Evolutionary conservation across 306 rosid genomes (phyloP), one percentile per base, ranked within the genome.

Genomic region (Elaeagnus macrophylla): DNA sequence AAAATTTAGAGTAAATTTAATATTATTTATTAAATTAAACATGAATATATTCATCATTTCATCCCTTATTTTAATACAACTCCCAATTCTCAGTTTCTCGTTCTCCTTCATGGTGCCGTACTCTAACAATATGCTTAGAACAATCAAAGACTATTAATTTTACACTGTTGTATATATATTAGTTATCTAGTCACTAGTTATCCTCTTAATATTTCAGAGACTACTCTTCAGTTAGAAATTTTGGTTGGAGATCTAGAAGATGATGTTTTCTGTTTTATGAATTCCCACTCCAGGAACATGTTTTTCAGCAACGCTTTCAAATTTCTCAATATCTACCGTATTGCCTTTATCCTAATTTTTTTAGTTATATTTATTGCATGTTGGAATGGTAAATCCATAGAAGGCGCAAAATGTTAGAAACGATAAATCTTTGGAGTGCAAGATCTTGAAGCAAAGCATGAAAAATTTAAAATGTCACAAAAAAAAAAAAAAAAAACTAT

Each of bases 201-300:
- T n/a, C n/a, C n/a, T n/a, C n/a, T 61, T 71, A 55, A 51, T 69
- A 70, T 79, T 73, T 74, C 89, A 85, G 95, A 77, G 76, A 77
- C 72, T 77, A 76, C 86, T 70, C 49, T 85, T 57, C 80, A 69
- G 77, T 79, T 85, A 72, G 95, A 85, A 75, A 82, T 81, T 68
- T 77, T 70, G 61, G 89, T 82, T 64, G 95, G 95, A 48, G 89
- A 85, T 72, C 81, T 85, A 72, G 95, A 85, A 79, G 95, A 85
- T 77, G 79, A 86, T 66, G 82, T 86, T 53, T 72, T 79, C 61
- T 67, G 66, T 63, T 80, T 77, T 37, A 37, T 75, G 82, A 72
- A 79, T 65, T 13, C 66, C 72, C 82, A 54, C 41, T 63, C 74
- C 6, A 68, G 86, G 56, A 72, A 58, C 36, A 44, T 67, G 67